These are phyloP conservation scores for Rhodamnia rubescens DNA, from an alignment of 345 rosid genomes.

Conservation along the genomic window DNA sequence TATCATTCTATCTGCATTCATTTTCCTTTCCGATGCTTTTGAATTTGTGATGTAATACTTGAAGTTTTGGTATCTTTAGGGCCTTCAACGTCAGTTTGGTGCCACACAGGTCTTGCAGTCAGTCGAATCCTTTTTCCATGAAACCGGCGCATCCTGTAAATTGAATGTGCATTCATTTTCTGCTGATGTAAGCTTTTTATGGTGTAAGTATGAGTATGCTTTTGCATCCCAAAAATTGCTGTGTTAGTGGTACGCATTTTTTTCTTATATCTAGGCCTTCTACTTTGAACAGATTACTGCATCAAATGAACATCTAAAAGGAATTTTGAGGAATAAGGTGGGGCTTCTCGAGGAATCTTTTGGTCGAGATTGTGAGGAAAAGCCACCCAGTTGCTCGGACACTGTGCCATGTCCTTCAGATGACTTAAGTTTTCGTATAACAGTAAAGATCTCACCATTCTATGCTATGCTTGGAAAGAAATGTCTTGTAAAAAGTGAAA, in stretches of 20 bases:
- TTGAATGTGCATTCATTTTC: slow-evolving; percentile 44
- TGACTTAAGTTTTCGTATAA: slow-evolving; percentile 34
- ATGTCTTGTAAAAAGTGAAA: background rate
- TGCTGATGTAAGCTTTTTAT: slow-evolving; percentile 47
- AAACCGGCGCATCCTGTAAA: slow-evolving; percentile 50
- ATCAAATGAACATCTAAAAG: slow-evolving; percentile 39
- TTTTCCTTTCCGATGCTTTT: background rate
- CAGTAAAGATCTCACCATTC: slow-evolving; percentile 23
- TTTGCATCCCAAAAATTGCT: background rate
- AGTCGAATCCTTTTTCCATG: slow-evolving; percentile 44
- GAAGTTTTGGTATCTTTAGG: slow-evolving; percentile 16
- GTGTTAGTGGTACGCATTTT: background rate
- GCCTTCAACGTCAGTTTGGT: slow-evolving; percentile 58
- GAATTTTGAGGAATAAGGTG: slow-evolving; percentile 25
- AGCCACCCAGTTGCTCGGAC: slow-evolving; percentile 8
- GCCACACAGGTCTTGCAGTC: slow-evolving; percentile 64
- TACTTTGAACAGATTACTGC: slow-evolving; percentile 33
- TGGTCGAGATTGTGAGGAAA: background rate
- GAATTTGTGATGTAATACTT: background rate
- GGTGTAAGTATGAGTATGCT: background rate
- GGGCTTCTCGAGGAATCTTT: slow-evolving; percentile 11
- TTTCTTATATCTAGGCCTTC: background rate
- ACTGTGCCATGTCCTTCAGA: slow-evolving; percentile 11
- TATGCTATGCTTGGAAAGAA: background rate
- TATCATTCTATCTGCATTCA: background rate